These are phyloP conservation scores for Athelia psychrophila DNA, from an alignment of 1,284 basidiomycete species.

Conservation along the genomic window DNA sequence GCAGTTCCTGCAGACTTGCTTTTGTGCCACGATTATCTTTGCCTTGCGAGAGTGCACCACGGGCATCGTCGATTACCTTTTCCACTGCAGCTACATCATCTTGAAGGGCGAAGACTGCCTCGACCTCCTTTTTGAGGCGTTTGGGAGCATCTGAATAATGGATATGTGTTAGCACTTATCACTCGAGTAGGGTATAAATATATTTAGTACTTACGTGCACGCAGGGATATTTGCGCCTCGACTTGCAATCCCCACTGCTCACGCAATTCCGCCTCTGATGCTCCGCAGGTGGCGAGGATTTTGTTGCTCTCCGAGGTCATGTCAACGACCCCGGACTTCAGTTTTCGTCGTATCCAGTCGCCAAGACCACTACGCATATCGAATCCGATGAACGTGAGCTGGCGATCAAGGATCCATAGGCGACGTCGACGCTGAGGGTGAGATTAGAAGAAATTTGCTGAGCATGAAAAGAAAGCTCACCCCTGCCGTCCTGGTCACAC, in stretches of 20 bases:
- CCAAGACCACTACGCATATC: conserved; percentile 16
- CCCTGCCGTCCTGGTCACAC: not conserved
- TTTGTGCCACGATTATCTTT: not conserved
- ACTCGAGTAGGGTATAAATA: not conserved
- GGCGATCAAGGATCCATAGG: conserved; percentile 20
- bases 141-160: conserved; percentile 11
- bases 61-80: conserved; percentile 3
- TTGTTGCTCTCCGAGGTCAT: too few relatives aligned
- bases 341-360: conserved; percentile 14
- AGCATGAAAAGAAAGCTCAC: not conserved
- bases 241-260: conserved; percentile 12
- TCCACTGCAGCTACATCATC: conserved; percentile 10
- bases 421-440: conserved; percentile 14
- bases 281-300: not conserved
- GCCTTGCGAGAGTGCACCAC: not conserved
- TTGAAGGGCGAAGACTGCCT: conserved; percentile 12
- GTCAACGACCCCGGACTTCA: not conserved
- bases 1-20: not conserved
- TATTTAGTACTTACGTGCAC: conserved; percentile 11
- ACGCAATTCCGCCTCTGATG: not conserved
- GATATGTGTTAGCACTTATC: not conserved
- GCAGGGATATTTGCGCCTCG: conserved; percentile 11
- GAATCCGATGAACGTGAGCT: conserved; percentile 7
- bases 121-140: conserved; percentile 13
- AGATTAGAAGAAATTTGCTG: too few relatives aligned